Conservation (phyloP, 345 rosid genomes). For the Erucastrum elatum region DNA sequence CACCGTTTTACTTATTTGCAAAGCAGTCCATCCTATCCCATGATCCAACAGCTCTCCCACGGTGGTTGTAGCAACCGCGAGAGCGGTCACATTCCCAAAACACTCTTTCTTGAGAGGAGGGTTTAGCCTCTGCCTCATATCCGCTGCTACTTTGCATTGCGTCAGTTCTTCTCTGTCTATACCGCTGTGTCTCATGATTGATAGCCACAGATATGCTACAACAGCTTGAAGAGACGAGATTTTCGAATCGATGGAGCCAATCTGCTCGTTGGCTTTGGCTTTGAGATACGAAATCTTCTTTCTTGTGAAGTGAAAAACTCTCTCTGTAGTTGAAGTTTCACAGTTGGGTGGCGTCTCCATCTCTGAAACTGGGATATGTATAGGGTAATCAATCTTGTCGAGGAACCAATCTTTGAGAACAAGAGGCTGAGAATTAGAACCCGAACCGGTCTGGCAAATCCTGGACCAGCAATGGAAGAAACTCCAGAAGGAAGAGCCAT, state of each 20-base stretch:
- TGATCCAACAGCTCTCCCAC: constrained; percentile 26
- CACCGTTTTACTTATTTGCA: constrained; percentile 21
- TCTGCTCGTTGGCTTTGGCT: constrained; percentile 40
- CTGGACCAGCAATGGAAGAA: constrained; percentile 53
- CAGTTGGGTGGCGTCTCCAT: neutral
- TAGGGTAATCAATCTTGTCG: neutral
- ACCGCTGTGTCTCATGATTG: neutral
- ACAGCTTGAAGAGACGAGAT: constrained; percentile 44
- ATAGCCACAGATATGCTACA: constrained; percentile 36
- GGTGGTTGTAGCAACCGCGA: constrained; percentile 14
- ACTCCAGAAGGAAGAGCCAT: constrained; percentile 50
- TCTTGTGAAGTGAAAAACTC: constrained; percentile 40
- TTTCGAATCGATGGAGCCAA: neutral
- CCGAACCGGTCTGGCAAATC: constrained; percentile 20
- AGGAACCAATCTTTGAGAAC: constrained; percentile 37
- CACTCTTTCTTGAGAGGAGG: constrained; percentile 27
- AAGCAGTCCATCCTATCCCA: constrained; percentile 33
- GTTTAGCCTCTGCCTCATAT: constrained; percentile 30
- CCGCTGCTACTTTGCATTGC: constrained; percentile 28
- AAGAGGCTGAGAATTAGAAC: neutral
- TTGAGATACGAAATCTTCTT: constrained; percentile 36
- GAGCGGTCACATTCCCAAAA: constrained; percentile 25
- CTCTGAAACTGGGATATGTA: constrained; percentile 37
- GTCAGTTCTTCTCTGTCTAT: constrained; percentile 18
- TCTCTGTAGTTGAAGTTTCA: constrained; percentile 23